Conservation (phyloP, 1,284 basidiomycete genomes). For the Inonotus obliquus region DNA sequence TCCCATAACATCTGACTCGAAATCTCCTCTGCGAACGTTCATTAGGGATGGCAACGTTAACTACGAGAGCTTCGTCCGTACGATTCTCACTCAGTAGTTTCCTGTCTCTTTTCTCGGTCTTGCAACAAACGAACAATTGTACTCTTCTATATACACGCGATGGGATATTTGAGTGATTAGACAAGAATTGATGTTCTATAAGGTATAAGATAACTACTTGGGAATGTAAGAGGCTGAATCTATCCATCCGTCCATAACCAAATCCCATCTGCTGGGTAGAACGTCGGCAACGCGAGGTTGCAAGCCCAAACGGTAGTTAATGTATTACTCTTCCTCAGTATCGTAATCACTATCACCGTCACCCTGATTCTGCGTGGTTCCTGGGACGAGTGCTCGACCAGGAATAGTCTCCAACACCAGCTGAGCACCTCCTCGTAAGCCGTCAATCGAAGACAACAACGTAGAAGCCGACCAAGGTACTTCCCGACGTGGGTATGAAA, state of each 20-base stretch:
- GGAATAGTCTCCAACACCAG: conserved; percentile 61
- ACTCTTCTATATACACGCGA: not conserved
- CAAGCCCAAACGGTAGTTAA: too few relatives aligned
- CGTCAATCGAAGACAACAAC: conserved; percentile 46
- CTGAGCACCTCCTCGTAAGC: conserved; percentile 60
- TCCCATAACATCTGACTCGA: conserved; percentile 20
- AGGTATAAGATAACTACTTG: not conserved
- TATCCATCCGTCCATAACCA: not conserved
- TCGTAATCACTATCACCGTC: conserved; percentile 52
- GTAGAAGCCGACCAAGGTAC: conserved; percentile 46
- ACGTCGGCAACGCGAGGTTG: not conserved
- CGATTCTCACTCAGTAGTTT: conserved; percentile 77
- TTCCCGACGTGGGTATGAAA: conserved; percentile 66
- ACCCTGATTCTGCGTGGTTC: conserved; percentile 12
- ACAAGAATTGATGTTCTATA: not conserved
- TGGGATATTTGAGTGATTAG: not conserved
- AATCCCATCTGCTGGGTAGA: not conserved
- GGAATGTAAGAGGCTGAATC: not conserved
- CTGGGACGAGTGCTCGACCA: conserved; percentile 22
- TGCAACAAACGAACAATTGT: not conserved
- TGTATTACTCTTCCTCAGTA: conserved; percentile 48
- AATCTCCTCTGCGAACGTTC: not conserved
- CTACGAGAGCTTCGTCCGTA: conserved; percentile 94
- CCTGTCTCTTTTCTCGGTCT: not conserved
- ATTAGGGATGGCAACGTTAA: conserved; percentile 93